A percentile compares a stretch with the other conserved stretches of the same genome.
Evolutionary conservation across 139 green algal species (phyloP).

Genomic region (Chlamydomonas sp.): DNA sequence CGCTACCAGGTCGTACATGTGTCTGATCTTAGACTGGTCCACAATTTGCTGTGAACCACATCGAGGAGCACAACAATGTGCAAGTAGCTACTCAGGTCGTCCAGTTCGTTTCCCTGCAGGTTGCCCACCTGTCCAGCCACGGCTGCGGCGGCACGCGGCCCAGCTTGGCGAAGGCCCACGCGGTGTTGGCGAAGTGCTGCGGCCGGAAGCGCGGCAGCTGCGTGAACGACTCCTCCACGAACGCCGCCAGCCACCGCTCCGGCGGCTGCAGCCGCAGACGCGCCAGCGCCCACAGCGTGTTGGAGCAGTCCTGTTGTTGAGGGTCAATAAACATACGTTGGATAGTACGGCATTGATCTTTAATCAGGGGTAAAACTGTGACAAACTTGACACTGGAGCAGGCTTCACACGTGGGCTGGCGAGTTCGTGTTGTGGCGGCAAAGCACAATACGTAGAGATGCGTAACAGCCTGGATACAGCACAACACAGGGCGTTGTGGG

Average conservation of each 20-base stretch:
- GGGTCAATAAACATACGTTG: background rate
- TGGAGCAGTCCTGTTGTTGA: conserved; percentile 44
- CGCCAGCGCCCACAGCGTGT: conserved; percentile 46
- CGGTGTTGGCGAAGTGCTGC: conserved; percentile 41
- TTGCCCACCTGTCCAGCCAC: conserved; percentile 35
- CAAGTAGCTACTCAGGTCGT: too few relatives aligned
- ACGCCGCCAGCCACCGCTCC: conserved; percentile 48
- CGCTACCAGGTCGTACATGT: too few relatives aligned
- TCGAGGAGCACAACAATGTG: too few relatives aligned
- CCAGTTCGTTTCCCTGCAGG: background rate
- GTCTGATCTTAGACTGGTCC: too few relatives aligned
- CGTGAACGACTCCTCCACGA: conserved; percentile 41
- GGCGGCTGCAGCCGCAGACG: conserved; percentile 36
- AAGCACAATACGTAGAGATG: too few relatives aligned
- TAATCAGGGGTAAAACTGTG: too few relatives aligned
- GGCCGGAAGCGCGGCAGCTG: conserved; percentile 38
- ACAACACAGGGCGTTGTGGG: too few relatives aligned
- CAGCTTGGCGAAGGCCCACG: conserved; percentile 46
- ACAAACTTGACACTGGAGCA: too few relatives aligned
- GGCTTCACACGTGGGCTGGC: too few relatives aligned
- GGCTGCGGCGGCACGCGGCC: conserved; percentile 16
- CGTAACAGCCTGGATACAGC: too few relatives aligned
- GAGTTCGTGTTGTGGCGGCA: too few relatives aligned
- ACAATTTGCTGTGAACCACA: too few relatives aligned
- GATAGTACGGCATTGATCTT: background rate